Evolutionary conservation across 1,139 yeast species (phyloP).

Genomic region (Torulaspora pretoriensis): DNA sequence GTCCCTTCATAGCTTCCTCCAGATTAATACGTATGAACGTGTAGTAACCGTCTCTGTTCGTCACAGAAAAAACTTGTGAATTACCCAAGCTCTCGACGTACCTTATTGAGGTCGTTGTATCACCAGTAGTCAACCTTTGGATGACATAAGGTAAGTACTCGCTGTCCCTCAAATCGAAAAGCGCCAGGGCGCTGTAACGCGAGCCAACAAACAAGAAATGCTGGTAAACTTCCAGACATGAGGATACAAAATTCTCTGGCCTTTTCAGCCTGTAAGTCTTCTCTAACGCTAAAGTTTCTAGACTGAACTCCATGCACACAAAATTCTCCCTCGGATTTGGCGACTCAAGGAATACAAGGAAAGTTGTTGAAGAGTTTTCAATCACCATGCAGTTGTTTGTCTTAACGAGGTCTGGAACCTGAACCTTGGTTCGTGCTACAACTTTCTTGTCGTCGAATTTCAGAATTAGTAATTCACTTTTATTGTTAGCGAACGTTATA

Average conservation of each 20-base stretch:
- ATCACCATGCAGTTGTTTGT: constrained; percentile 50
- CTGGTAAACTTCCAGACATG: constrained; percentile 48
- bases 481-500: constrained; percentile 49
- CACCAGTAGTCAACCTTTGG: constrained; percentile 63
- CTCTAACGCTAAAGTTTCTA: constrained; percentile 26
- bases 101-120: constrained; percentile 60
- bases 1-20: background rate
- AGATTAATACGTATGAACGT: constrained; percentile 31
- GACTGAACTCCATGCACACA: constrained; percentile 42
- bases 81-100: constrained; percentile 35
- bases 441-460: constrained; percentile 38
- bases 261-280: constrained; percentile 29
- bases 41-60: constrained; percentile 66
- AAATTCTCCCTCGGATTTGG: constrained; percentile 64
- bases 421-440: constrained; percentile 15
- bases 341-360: constrained; percentile 52
- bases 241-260: constrained; percentile 54
- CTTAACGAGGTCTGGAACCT: constrained; percentile 40
- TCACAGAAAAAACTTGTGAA: constrained; percentile 39
- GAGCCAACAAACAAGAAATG: constrained; percentile 60
- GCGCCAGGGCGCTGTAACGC: constrained; percentile 60
- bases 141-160: constrained; percentile 30
- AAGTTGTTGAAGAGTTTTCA: constrained; percentile 27
- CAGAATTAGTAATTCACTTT: constrained; percentile 50
- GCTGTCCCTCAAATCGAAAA: constrained; percentile 43